Conservation (phyloP, 768 basidiomycete genomes). For the Boletus speciosus region DNA sequence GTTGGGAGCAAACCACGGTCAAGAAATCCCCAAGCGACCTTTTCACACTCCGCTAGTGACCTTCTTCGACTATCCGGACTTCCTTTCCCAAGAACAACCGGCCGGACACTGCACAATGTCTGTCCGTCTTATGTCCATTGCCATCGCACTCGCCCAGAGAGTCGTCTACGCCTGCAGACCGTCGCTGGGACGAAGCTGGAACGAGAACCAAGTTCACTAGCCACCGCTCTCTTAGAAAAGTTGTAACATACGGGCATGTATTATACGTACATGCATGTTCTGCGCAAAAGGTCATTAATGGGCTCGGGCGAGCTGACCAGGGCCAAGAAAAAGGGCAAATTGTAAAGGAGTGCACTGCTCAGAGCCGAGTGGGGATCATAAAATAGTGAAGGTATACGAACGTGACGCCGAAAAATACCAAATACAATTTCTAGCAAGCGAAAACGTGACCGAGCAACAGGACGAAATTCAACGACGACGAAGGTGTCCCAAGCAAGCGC, state of each 20-base stretch:
- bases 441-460: constrained; percentile 2
- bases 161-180: background rate
- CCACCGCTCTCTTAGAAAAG: background rate
- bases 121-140: background rate
- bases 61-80: constrained; percentile 5
- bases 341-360: constrained; percentile 12
- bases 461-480: constrained; percentile 9
- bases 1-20: constrained; percentile 28
- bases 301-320: constrained; percentile 2
- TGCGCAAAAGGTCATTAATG: constrained; percentile 19
- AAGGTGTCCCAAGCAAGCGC: background rate
- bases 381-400: constrained; percentile 25
- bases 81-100: constrained; percentile 25
- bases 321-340: constrained; percentile 11
- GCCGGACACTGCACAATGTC: background rate
- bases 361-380: constrained; percentile 26
- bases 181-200: background rate
- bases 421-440: constrained; percentile 26
- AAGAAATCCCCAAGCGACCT: constrained; percentile 24
- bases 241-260: constrained; percentile 15
- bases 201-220: background rate
- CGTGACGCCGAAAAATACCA: constrained; percentile 11
- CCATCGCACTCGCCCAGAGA: background rate
- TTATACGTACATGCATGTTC: constrained; percentile 8
- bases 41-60: constrained; percentile 34